phyloP scores from a whole-genome alignment of 805 yeast species.

The Metschnikowia lunata region DNA sequence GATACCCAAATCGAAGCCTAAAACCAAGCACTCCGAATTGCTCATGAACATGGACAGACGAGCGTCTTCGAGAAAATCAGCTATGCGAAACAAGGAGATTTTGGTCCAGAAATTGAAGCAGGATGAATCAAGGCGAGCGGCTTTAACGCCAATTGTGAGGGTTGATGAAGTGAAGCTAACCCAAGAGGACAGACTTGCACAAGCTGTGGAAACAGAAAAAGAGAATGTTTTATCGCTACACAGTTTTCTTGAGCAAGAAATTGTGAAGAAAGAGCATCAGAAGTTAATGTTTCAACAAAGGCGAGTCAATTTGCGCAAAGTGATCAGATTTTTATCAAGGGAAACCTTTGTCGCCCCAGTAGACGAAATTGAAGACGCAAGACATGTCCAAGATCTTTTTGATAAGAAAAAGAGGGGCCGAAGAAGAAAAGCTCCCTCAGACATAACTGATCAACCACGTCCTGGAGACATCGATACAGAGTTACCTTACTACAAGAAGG shows the following conservation, averaged over 20 bases:
- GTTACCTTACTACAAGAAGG: slow-evolving; percentile 25
- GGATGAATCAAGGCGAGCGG: slow-evolving; percentile 58
- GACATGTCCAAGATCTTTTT: slow-evolving; percentile 34
- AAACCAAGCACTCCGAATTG: slow-evolving; percentile 42
- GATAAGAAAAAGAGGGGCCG: slow-evolving; percentile 39
- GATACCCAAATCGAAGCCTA: slow-evolving; percentile 27
- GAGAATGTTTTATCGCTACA: slow-evolving; percentile 69
- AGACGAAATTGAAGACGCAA: slow-evolving; percentile 54
- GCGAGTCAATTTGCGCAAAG: slow-evolving; percentile 56
- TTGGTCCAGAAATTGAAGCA: slow-evolving; percentile 66
- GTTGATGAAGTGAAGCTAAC: slow-evolving; percentile 51
- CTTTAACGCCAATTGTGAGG: slow-evolving; percentile 39
- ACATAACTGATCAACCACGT: slow-evolving; percentile 24
- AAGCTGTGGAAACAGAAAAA: slow-evolving; percentile 83
- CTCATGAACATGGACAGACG: slow-evolving; percentile 54
- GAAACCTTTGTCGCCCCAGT: slow-evolving; percentile 55
- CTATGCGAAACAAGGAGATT: slow-evolving; percentile 72
- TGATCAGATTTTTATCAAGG: slow-evolving; percentile 48
- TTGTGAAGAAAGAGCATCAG: slow-evolving; percentile 72
- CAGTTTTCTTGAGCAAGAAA: slow-evolving; percentile 78
- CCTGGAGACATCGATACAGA: slow-evolving; percentile 31
- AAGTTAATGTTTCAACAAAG: slow-evolving; percentile 65
- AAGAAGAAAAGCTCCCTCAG: slow-evolving; percentile 35
- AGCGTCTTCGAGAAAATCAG: slow-evolving; percentile 72
- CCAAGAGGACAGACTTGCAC: slow-evolving; percentile 69